Percentiles rank a stretch among this genome's conserved stretches.
These are phyloP conservation scores for Talaromyces verruculosus DNA, from an alignment of 2,329 filamentous ascomycete genomes.

Conservation along the genomic window DNA sequence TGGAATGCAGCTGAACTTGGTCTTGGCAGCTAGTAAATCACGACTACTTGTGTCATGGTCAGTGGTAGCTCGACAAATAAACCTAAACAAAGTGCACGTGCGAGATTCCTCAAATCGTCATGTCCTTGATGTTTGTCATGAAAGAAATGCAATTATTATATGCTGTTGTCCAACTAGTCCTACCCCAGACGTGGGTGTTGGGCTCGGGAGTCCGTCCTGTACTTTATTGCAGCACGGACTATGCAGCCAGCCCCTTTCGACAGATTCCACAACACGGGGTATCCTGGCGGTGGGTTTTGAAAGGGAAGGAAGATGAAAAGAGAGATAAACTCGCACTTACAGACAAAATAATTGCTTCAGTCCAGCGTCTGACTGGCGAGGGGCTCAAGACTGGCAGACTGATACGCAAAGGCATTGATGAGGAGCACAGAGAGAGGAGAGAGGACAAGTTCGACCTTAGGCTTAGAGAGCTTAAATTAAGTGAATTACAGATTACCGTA, in stretches of 20 bases:
- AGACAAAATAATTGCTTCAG: background rate
- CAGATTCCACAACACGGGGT: background rate
- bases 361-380: slow-evolving; percentile 1
- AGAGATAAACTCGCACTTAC: background rate
- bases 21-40: slow-evolving; percentile 3
- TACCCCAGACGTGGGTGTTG: slow-evolving; percentile 10
- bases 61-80: slow-evolving; percentile 3
- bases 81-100: background rate
- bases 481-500: slow-evolving; percentile 9
- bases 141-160: background rate
- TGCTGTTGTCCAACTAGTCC: background rate
- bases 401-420: background rate
- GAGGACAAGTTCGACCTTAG: background rate
- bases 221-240: slow-evolving; percentile 13
- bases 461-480: slow-evolving; percentile 4
- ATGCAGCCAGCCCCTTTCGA: slow-evolving; percentile 12
- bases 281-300: background rate
- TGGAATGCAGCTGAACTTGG: slow-evolving; percentile 12
- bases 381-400: slow-evolving; percentile 1
- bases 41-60: background rate
- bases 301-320: background rate
- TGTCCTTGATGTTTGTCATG: background rate
- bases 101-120: background rate
- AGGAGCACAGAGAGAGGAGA: background rate
- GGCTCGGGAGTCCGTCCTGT: background rate